A percentile compares a stretch with the other conserved stretches of the same genome.
Conservation (phyloP, 2,329 filamentous ascomycete genomes). For the Xylariales sp. region DNA sequence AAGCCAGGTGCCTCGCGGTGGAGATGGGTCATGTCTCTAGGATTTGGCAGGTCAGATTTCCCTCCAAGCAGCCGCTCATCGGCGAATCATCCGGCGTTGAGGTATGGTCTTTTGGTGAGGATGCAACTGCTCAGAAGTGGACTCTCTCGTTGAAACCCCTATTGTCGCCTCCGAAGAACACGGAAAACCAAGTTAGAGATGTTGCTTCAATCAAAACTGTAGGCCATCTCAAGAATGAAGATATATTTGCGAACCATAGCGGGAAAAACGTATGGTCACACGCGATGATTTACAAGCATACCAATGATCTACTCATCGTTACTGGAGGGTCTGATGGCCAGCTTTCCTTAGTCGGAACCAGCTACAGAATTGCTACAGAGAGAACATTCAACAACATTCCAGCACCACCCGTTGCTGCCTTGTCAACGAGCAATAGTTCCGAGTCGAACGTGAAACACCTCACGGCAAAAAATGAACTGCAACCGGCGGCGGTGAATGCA, state of each 20-base stretch:
- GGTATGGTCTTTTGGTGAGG: constrained; percentile 79
- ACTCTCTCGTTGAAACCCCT: constrained; percentile 35
- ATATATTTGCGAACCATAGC: constrained; percentile 60
- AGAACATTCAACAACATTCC: not conserved
- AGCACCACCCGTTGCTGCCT: too few relatives aligned
- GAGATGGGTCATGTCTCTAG: constrained; percentile 84
- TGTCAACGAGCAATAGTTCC: too few relatives aligned
- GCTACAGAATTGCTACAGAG: not conserved
- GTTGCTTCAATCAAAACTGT: constrained; percentile 1
- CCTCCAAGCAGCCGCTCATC: constrained; percentile 25
- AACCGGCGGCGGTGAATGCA: too few relatives aligned
- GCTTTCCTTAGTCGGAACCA: constrained; percentile 36
- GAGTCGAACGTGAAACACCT: too few relatives aligned
- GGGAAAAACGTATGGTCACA: constrained; percentile 92
- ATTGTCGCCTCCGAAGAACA: not conserved
- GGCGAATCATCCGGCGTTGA: constrained; percentile 29
- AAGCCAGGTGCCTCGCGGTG: constrained; percentile 53
- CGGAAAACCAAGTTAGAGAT: constrained; percentile 13
- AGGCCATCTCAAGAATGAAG: constrained; percentile 43
- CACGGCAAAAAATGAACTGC: too few relatives aligned
- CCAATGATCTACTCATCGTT: constrained; percentile 42
- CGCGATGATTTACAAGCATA: constrained; percentile 31
- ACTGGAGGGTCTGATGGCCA: constrained; percentile 85
- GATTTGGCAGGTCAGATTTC: constrained; percentile 82
- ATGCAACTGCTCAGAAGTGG: constrained; percentile 75